A percentile compares a stretch with the other conserved stretches of the same genome.
These are phyloP conservation scores for Solanum etuberosum DNA, from an alignment of 257 asterid species.

Conservation along the genomic window DNA sequence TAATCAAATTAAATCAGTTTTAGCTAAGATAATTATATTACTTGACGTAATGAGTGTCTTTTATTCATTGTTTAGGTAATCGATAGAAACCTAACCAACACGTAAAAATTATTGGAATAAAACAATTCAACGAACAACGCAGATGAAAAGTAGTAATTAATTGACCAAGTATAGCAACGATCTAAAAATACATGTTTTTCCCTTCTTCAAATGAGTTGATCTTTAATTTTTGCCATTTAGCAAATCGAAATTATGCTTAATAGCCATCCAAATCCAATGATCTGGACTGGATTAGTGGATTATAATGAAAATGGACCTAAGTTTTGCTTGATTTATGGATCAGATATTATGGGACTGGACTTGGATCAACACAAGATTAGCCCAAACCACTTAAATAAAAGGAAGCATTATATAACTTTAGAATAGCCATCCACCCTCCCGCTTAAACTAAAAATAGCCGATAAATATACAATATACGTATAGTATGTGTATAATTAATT, in stretches of 20 bases:
- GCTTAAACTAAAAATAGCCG: too few relatives aligned
- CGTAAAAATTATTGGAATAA: neutral
- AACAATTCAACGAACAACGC: neutral
- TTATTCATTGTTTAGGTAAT: neutral
- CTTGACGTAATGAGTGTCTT: neutral
- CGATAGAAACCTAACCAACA: neutral
- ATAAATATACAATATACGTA: too few relatives aligned
- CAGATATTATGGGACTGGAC: too few relatives aligned
- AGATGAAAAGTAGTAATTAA: neutral
- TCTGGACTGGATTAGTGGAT: too few relatives aligned
- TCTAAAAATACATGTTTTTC: too few relatives aligned
- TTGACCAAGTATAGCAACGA: neutral
- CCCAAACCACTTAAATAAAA: neutral
- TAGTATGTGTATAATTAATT: neutral
- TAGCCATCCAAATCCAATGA: too few relatives aligned
- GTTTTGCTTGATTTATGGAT: too few relatives aligned
- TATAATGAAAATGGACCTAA: too few relatives aligned
- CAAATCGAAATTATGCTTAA: too few relatives aligned
- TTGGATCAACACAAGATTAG: too few relatives aligned
- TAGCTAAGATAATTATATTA: neutral
- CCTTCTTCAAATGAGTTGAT: neutral
- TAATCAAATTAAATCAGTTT: neutral
- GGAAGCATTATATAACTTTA: neutral
- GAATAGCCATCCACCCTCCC: too few relatives aligned
- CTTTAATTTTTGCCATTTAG: neutral